Evolutionary conservation across 164 flowering plant genomes (phyloP), one percentile per base, ranked within the genome.

Genomic region (Kalanchoe fedtschenkoi): DNA sequence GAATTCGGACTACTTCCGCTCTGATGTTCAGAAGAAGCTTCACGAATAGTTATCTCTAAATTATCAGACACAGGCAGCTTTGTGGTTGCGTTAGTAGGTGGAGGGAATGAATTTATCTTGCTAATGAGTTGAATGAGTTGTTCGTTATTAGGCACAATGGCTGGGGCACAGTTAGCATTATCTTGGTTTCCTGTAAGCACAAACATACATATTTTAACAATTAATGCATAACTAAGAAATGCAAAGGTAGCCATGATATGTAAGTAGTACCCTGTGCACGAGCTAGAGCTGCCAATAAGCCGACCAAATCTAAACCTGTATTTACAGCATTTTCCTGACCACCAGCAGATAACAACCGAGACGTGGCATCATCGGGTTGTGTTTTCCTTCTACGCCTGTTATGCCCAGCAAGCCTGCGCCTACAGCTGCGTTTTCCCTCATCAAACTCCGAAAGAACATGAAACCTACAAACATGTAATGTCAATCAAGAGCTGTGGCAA

Each of bases 331-430:
- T 80, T 35, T 80, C 83, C 21, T 32, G 54, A 56, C 70, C 74
- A 47, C 78, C 83, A 42, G 82, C 69, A 47, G 73, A 64, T 17
- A 74, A 37, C 43, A 71, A 24, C 54, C 70, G 68, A 10, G 90
- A 76, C 58, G 84, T 69, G 59, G 73, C 76, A 66, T 90, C 97
- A 34, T 84, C 92, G 3, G 88, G 82, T 63, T 84, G 96, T 29
- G 96, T 82, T 75, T 91, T 91, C 76, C 97, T 78, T 63, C 97
- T 80, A 24, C 97, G 70, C 56, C 89, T 70, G 63, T 91, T 91
- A 60, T 91, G 97, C 60, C 96, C 97, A 39, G 97, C 96, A 66
- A 91, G 88, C 63, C 97, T 82, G 4, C 96, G 82, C 76, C 97
- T 76, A 73, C 97, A 91, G 65, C 97, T 91, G 71, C 97, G 74